Base-by-base conservation (phyloP, 2,329 filamentous ascomycete species). In the Leptographium lundbergii region DNA sequence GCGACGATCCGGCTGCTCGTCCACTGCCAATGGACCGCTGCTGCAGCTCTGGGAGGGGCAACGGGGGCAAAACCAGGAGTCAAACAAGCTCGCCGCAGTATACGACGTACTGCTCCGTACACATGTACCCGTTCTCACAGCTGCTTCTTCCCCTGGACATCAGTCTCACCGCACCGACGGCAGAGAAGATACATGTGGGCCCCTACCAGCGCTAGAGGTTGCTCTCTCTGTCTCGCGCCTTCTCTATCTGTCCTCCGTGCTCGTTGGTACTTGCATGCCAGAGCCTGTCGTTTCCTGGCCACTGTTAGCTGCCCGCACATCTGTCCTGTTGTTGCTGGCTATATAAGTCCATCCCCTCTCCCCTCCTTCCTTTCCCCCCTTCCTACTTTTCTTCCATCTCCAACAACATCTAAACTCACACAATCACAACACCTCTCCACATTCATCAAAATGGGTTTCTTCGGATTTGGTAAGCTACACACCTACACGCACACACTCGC, bases 401-500 rank as follows among this genome's bases (percentile, higher is more conserved):
- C 34, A 29, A 45, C 19, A 19, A 9, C 47, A 25, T 51, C 25
- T 27, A 27, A 13, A 57, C 32, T 24, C 42, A 45, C 42, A 45
- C 42, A 45, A 19, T 34, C 47, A 48, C 48, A 47, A 13, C 29
- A 42, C 34, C 57, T 39, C 27, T 13, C 9, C 17, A 42, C 25
- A 53, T 29, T 32, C 1, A 45, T 57, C 60, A 63, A 51, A 48
- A 64, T 64, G 63, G 63, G 63, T 62, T 60, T 63, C 58, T 64
- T 64, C 51, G 62, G 45, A 34, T 60, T 62, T 32, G 58, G 62
- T 63, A 63, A 27, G 57, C 11, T 7, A 1, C 22, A 10, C 14
- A 17, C 24, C 25, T 14, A 13, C 13, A 14, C 25, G 6, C 13
- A 11, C 29, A 3, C 11, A 29, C 6, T 13, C 32, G 22, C 14